These are phyloP conservation scores for Teratosphaeria zuluensis DNA, from an alignment of 2,329 filamentous ascomycete genomes.

Conservation along the genomic window DNA sequence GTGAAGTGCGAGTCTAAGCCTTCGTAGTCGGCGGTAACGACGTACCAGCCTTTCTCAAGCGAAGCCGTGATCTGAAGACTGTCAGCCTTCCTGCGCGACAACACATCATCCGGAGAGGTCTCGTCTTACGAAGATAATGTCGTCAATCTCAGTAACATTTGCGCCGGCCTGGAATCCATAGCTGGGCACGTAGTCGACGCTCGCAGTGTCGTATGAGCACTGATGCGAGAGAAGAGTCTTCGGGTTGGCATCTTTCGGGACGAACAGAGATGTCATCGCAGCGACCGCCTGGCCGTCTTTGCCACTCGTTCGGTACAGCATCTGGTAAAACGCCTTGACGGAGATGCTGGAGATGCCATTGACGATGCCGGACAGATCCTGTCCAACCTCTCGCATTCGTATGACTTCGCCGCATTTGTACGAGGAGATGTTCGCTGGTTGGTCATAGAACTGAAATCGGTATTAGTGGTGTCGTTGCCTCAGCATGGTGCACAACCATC, in stretches of 20 bases:
- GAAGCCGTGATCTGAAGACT: not conserved
- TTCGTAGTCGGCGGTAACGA: not conserved
- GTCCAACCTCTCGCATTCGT: not conserved
- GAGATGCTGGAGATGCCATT: not conserved
- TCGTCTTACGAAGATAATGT: not conserved
- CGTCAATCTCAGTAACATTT: not conserved
- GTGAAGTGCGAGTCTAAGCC: not conserved
- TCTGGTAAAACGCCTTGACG: conserved; percentile 6
- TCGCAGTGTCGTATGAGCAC: conserved; percentile 23
- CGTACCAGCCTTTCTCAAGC: not conserved
- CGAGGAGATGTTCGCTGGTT: not conserved
- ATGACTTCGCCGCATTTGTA: not conserved
- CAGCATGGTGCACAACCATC: too few species aligned
- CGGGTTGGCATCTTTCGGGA: conserved; percentile 5
- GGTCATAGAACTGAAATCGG: not conserved
- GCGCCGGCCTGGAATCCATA: conserved; percentile 15
- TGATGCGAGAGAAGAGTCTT: conserved; percentile 9
- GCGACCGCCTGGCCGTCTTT: conserved; percentile 4
- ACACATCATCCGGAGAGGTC: not conserved
- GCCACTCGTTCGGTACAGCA: conserved; percentile 11
- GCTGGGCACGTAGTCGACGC: conserved; percentile 30
- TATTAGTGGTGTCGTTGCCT: not conserved
- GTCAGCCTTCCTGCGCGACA: not conserved
- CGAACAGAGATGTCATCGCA: conserved; percentile 8
- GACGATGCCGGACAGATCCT: not conserved